These are phyloP conservation scores for Periconia sp. DNA, from an alignment of 2,329 filamentous ascomycete genomes.

Conservation along the genomic window DNA sequence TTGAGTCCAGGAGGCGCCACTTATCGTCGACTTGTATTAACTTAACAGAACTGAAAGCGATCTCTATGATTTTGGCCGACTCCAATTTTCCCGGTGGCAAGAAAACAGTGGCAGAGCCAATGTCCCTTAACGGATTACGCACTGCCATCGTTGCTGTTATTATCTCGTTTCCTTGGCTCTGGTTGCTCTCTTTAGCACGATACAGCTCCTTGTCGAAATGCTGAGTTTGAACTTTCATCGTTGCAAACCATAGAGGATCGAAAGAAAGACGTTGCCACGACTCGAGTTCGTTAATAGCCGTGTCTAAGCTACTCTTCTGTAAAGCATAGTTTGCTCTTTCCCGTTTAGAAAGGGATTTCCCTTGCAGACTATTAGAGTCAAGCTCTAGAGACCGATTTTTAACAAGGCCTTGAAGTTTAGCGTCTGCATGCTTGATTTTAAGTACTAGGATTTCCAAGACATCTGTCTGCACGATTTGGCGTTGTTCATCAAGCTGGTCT, in stretches of 20 bases:
- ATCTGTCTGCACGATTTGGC: background rate
- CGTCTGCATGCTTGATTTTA: background rate
- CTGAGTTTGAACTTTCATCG: background rate
- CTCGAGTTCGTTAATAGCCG: conserved; percentile 8
- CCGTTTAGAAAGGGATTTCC: conserved; percentile 21
- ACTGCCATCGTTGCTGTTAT: background rate
- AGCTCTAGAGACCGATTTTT: background rate
- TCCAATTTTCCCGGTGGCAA: conserved; percentile 1
- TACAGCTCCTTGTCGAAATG: conserved; percentile 2
- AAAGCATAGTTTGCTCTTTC: conserved; percentile 7
- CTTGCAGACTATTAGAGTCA: conserved; percentile 4
- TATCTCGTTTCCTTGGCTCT: background rate
- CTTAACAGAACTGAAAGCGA: background rate
- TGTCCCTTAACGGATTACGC: background rate
- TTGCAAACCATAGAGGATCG: conserved; percentile 5
- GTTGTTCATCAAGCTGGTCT: background rate
- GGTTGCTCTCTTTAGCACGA: background rate
- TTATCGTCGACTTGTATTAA: conserved; percentile 1
- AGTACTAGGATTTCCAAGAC: background rate
- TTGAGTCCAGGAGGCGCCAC: conserved; percentile 1
- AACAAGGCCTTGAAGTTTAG: background rate
- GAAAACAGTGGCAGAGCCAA: background rate
- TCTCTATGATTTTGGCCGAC: background rate
- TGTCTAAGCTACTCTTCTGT: conserved; percentile 8
- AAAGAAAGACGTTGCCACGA: conserved; percentile 1